Evolutionary conservation across 2,329 filamentous ascomycete genomes (phyloP).

Genomic region (Botrytis aclada): DNA sequence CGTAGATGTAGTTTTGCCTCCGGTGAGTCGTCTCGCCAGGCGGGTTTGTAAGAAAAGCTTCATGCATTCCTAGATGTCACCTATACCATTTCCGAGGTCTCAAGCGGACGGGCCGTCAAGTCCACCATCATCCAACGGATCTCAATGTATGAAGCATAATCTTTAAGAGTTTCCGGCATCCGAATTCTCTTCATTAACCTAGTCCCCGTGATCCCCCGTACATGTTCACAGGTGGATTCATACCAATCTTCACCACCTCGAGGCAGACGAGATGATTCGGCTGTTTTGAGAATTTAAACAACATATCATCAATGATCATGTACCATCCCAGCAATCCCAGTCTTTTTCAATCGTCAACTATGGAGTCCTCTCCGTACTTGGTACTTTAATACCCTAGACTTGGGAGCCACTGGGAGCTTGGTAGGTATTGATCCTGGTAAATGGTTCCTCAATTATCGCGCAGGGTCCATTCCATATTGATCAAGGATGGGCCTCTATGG

Average conservation of each 20-base stretch:
- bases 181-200: background rate
- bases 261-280: background rate
- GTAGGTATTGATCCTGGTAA: background rate
- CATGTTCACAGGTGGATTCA: background rate
- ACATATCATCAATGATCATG: background rate
- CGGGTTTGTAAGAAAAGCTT: too few relatives aligned
- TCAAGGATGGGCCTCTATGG: slow-evolving; percentile 1
- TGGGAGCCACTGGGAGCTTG: background rate
- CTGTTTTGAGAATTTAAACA: background rate
- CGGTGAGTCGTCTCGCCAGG: background rate
- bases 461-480: slow-evolving; percentile 3
- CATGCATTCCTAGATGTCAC: background rate
- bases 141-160: background rate
- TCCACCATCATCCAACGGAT: background rate
- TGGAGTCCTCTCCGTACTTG: background rate
- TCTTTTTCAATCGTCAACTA: slow-evolving; percentile 4
- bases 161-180: background rate
- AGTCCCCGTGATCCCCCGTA: background rate
- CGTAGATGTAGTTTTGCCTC: background rate
- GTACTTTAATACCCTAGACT: background rate
- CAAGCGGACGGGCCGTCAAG: background rate
- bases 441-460: background rate
- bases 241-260: background rate
- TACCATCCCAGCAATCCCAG: background rate
- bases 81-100: background rate